Conservation (phyloP, 257 asterid species). For the Solanum infundibuliforme region DNA sequence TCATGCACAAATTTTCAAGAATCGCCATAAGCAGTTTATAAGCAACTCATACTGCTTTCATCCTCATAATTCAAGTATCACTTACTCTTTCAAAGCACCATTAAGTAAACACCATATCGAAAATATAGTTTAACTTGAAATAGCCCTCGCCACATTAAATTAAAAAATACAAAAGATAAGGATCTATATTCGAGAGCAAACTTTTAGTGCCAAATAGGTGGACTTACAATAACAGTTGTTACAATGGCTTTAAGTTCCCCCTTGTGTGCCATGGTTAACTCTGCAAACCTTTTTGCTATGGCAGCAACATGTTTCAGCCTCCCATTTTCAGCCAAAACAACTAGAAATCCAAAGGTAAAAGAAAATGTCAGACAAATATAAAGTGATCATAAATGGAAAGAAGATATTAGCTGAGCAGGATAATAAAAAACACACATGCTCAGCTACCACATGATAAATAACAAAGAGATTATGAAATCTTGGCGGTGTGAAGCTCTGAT, state of each 20-base stretch:
- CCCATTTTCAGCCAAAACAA: constrained; percentile 61
- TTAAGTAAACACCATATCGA: neutral
- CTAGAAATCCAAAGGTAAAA: constrained; percentile 26
- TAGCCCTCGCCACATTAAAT: neutral
- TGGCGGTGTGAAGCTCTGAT: neutral
- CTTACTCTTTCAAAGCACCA: neutral
- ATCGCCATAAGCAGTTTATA: neutral
- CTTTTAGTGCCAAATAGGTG: neutral
- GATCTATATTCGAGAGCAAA: neutral
- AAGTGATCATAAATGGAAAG: neutral
- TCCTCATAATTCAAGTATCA: neutral
- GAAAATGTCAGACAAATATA: neutral
- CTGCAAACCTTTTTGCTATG: constrained; percentile 42
- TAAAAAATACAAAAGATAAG: neutral
- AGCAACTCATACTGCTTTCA: neutral
- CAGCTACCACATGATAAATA: neutral
- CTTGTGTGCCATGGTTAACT: constrained; percentile 79
- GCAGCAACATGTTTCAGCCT: constrained; percentile 54
- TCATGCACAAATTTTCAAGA: neutral
- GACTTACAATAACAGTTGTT: constrained; percentile 82
- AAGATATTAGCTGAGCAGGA: neutral
- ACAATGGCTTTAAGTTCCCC: constrained; percentile 83
- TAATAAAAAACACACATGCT: neutral
- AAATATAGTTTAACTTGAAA: neutral
- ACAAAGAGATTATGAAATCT: neutral